Evolutionary conservation across 1,284 basidiomycete species (phyloP).

Genomic region (Leccinum olivaceoglutinosum): DNA sequence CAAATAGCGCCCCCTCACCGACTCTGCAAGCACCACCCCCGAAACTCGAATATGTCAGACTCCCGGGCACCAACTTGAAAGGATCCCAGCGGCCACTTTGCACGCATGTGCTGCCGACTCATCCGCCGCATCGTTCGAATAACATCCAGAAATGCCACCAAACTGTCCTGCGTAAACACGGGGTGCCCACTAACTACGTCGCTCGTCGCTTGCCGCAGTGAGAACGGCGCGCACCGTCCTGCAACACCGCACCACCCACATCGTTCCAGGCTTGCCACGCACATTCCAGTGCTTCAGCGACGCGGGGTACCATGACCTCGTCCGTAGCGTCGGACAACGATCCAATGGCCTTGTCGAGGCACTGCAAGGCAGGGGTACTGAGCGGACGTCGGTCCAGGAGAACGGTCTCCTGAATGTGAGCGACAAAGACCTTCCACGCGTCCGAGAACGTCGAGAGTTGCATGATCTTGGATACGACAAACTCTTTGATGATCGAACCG

Average conservation of each 20-base stretch:
- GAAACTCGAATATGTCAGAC: no score
- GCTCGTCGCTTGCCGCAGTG: slow-evolving; percentile 10
- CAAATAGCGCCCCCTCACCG: no score
- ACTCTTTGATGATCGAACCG: slow-evolving; percentile 80
- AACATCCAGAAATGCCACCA: slow-evolving; percentile 76
- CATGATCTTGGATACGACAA: slow-evolving; percentile 70
- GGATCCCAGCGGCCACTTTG: slow-evolving; percentile 54
- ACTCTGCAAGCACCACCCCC: no score
- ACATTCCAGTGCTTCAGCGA: slow-evolving; percentile 49
- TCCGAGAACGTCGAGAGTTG: slow-evolving; percentile 62
- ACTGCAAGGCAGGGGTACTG: slow-evolving; percentile 75
- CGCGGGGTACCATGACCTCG: slow-evolving; percentile 37
- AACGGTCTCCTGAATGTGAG: slow-evolving; percentile 65
- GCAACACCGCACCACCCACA: slow-evolving; percentile 55
- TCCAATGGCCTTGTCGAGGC: slow-evolving; percentile 73
- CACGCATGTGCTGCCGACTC: slow-evolving; percentile 41
- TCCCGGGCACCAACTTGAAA: no score
- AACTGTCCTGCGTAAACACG: slow-evolving; percentile 82
- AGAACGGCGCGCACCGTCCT: slow-evolving; percentile 18
- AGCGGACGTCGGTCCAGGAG: slow-evolving; percentile 63
- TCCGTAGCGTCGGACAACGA: slow-evolving; percentile 40
- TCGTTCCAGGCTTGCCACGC: slow-evolving; percentile 70
- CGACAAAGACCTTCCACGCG: slow-evolving; percentile 72
- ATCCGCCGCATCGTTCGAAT: slow-evolving; percentile 55
- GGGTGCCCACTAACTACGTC: slow-evolving; percentile 26